Conservation (phyloP, 768 basidiomycete genomes). For the Tulasnella calospora region DNA sequence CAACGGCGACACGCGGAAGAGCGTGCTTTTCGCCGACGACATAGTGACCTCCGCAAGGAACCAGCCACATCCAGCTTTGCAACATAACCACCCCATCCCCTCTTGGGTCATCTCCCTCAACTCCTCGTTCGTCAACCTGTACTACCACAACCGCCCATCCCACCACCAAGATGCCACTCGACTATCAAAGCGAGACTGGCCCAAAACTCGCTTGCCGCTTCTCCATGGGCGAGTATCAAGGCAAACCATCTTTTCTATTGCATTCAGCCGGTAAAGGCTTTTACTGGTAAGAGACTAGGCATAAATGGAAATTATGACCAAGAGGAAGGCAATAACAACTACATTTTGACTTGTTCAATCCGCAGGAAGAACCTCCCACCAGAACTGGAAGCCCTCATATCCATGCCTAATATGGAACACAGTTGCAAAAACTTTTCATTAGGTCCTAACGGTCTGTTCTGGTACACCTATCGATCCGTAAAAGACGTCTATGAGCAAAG, state of each 20-base stretch:
- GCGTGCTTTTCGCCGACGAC: slow-evolving; percentile 2
- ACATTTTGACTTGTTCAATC: too few species aligned
- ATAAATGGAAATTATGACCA: not conserved
- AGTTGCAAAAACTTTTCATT: slow-evolving; percentile 15
- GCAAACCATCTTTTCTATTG: slow-evolving; percentile 16
- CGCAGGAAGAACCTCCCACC: slow-evolving; percentile 20
- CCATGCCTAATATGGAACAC: slow-evolving; percentile 17
- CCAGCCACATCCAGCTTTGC: not conserved
- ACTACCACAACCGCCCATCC: not conserved
- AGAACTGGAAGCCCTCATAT: slow-evolving; percentile 10
- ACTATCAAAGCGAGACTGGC: slow-evolving; percentile 23
- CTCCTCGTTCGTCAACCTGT: not conserved
- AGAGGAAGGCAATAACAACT: not conserved
- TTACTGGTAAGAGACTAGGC: not conserved
- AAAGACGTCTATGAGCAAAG: slow-evolving; percentile 22
- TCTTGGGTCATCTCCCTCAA: not conserved
- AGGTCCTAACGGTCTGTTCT: slow-evolving; percentile 15
- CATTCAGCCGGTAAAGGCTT: not conserved
- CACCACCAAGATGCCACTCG: slow-evolving; percentile 11
- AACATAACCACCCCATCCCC: not conserved
- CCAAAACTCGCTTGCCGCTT: slow-evolving; percentile 18
- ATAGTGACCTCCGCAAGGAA: not conserved
- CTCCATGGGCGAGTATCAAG: slow-evolving; percentile 20
- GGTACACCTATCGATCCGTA: slow-evolving; percentile 23
- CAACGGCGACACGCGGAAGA: not conserved